Evolutionary conservation across 805 yeast species (phyloP).

Genomic region (Spathaspora sp.): DNA sequence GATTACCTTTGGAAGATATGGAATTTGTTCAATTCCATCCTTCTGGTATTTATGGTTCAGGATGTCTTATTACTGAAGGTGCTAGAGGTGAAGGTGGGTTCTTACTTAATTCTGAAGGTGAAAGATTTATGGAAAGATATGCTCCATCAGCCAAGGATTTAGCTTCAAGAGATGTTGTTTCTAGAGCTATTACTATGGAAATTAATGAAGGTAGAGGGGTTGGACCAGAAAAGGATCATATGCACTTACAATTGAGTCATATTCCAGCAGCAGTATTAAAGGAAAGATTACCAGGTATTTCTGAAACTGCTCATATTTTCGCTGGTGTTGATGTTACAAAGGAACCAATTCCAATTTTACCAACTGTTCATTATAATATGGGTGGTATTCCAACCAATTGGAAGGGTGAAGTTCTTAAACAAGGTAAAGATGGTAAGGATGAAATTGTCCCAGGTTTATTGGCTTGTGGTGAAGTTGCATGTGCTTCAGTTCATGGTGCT

Average conservation of each 20-base stretch:
- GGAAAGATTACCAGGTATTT: conserved; percentile 98
- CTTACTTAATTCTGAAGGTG: conserved; percentile 95
- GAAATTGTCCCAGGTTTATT: conserved; percentile 86
- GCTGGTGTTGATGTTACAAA: conserved; percentile 99
- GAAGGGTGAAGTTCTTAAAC: conserved; percentile 90
- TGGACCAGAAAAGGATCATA: conserved; percentile 94
- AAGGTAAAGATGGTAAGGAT: conserved; percentile 86
- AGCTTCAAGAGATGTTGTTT: conserved; percentile 98
- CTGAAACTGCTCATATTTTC: conserved; percentile 96
- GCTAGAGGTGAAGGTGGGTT: conserved; percentile 99
- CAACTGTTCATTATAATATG: conserved; percentile 99
- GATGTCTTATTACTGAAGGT: conserved; percentile 98
- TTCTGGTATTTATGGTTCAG: conserved; percentile 98
- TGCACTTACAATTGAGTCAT: conserved; percentile 90
- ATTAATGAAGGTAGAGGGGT: conserved; percentile 99
- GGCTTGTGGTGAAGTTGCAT: conserved; percentile 99
- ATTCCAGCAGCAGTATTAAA: conserved; percentile 88
- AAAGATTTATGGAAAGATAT: conserved; percentile 99
- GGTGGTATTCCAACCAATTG: conserved; percentile 99
- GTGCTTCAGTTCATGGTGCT: conserved; percentile 99
- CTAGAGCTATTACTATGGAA: conserved; percentile 98
- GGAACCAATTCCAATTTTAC: conserved; percentile 97
- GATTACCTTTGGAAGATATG: conserved; percentile 94
- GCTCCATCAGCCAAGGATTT: conserved; percentile 98
- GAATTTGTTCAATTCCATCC: conserved; percentile 99